phyloP scores from a whole-genome alignment of 2,329 filamentous ascomycete genomes.

The Venturia aucupariae region DNA sequence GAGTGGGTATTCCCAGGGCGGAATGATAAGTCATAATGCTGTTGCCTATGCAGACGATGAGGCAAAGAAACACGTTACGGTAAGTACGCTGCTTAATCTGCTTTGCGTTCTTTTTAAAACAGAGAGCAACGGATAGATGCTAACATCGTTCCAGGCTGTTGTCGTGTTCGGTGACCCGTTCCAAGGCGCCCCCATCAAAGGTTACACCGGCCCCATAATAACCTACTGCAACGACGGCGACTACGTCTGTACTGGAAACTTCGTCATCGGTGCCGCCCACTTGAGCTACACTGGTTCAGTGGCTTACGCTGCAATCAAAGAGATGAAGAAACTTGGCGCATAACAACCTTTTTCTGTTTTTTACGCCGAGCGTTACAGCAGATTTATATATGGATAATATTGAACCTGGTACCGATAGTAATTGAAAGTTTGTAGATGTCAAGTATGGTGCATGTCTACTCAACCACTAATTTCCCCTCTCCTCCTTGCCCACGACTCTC shows the following conservation, averaged over 20 bases:
- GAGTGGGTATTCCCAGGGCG: constrained; percentile 11
- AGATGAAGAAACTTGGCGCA: constrained; percentile 2
- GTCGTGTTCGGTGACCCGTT: constrained; percentile 17
- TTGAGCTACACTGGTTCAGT: constrained; percentile 10
- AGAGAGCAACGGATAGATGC: background rate
- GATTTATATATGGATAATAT: no score
- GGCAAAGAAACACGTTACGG: background rate
- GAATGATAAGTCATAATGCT: constrained; percentile 5
- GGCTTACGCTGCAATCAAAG: background rate
- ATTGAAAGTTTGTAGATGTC: no score
- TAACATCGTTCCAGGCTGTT: constrained; percentile 8
- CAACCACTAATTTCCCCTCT: no score
- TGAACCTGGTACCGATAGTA: no score
- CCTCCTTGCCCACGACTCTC: no score
- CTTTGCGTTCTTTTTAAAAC: no score
- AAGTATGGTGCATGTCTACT: no score
- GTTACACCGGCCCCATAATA: constrained; percentile 15
- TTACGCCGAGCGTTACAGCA: no score
- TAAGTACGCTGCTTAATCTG: background rate
- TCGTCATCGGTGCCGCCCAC: constrained; percentile 12
- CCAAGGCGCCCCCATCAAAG: constrained; percentile 16
- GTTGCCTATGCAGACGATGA: background rate
- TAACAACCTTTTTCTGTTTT: background rate
- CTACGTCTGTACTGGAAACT: constrained; percentile 10
- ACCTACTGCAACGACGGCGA: constrained; percentile 13